Base-by-base conservation (phyloP, 805 yeast genomes). In the Wickerhamiella bombiphila region DNA sequence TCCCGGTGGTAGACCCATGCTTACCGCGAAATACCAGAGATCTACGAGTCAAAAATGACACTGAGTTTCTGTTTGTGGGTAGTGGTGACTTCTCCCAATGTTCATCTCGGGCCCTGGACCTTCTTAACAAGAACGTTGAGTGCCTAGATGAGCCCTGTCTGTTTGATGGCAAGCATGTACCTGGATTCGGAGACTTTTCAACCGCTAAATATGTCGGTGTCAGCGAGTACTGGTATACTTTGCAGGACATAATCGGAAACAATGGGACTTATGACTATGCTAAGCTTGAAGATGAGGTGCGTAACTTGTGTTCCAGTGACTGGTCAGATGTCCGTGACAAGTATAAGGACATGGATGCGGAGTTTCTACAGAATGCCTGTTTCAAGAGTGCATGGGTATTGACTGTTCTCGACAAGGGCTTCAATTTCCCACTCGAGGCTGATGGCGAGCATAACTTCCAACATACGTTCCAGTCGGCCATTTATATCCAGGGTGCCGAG, bases 141-240 rank as follows among this genome's bases (percentile, higher is more conserved):
- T 91, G 98, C 58, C 62, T 61, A 18, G 94, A 82, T 41, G 76
- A 73, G 26, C 97, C 96, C 1, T 91, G 98, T 57, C 60, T 88
- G 22, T 91, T 91, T 56, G 85, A 86, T 57, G 98, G 97, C 22
- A 83, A 83, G 13, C 96, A 88, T 60, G 94, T 85, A 0, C 98
- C 98, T 3, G 70, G 68, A 22, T 72, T 91, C 43, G 26, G 26
- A 13, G 83, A 86, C 59, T 83, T 82, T 52, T 66, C 68, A 11
- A 66, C 66, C 35, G 93, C 83, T 50, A 79, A 74, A 50, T 86
- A 91, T 58, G 79, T 91, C 21, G 98, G 98, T 0, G 77, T 88
- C 17, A 81, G 94, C 5, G 98, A 91, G 58, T 91, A 83, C 60
- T 91, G 97, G 96, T 88, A 91, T 55, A 83, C 96, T 1, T 86